Base-by-base conservation (phyloP, 179 eudicot species). In the Actinidia chinensis region DNA sequence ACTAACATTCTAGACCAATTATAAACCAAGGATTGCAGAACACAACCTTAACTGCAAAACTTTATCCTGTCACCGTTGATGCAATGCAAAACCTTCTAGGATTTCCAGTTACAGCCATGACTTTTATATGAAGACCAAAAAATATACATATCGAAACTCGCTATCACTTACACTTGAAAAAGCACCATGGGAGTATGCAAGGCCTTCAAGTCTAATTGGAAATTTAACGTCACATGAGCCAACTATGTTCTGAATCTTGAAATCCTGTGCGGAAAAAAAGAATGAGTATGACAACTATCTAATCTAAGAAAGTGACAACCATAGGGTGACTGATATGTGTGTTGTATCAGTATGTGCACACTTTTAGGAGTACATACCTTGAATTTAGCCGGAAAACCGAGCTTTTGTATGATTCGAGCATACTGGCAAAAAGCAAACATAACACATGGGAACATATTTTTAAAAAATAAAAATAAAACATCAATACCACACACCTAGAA, bases 171-270 rank as follows among this genome's bases (percentile, higher is more conserved):
- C 98, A 84, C 97, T 92, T 64, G 94, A 89, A 83, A 94, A 94
- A 61, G 94, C 94, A 72, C 94, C 90, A 68, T 91, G 97, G 71
- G 93, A 82, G 58, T 86, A 87, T 10, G 95, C 95, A 82, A 94
- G 94, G 64, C 97, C 98, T 86, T 94, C 98, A 64, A 94, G 90
- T 82, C 95, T 84, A 61, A 94, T 91, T 51, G 97, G 97, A 78
- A 94, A 92, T 81, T 94, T 94, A 54, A 94, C 98, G 83, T 94
- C 98, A 83, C 97, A 92, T 6, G 91, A 88, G 22, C 86, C 89
- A 73, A 88, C 91, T 51, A 88, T 88, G 77, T 88, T 88, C 64
- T 88, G 91, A 76, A 88, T 84, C 78, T 88, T 88, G 75, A 88
- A 88, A 77, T 88, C 89, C 90, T 88, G 52, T 14, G 56, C 76